phyloP scores from a whole-genome alignment of 805 yeast species.

The Wickerhamiella nectarea region DNA sequence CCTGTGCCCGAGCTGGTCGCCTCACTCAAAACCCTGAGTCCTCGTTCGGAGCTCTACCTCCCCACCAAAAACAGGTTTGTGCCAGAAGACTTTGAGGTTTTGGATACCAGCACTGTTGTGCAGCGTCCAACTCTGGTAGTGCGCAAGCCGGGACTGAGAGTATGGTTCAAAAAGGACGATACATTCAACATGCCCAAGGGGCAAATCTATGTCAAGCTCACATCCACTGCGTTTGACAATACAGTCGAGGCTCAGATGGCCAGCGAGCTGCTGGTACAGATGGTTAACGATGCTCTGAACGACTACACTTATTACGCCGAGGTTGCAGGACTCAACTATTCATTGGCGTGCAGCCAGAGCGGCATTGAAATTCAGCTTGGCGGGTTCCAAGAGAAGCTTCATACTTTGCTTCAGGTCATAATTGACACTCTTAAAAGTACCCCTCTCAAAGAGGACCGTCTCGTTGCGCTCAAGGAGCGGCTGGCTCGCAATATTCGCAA shows the following conservation, averaged over 20 bases:
- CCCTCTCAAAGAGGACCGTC: slow-evolving; percentile 42
- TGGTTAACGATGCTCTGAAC: slow-evolving; percentile 61
- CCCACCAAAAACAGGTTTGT: slow-evolving; percentile 72
- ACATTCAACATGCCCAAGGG: slow-evolving; percentile 83
- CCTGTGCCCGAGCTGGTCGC: slow-evolving; percentile 31
- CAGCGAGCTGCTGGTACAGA: slow-evolving; percentile 50
- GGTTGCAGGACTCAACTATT: slow-evolving; percentile 58
- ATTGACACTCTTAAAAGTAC: slow-evolving; percentile 40
- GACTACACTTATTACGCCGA: slow-evolving; percentile 74
- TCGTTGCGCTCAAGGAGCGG: slow-evolving; percentile 53
- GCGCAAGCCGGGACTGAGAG: slow-evolving; percentile 24
- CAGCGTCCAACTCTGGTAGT: slow-evolving; percentile 48
- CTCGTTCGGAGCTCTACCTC: slow-evolving; percentile 33
- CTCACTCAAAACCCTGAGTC: slow-evolving; percentile 14
- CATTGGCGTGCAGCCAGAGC: slow-evolving; percentile 46
- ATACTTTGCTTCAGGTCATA: slow-evolving; percentile 46
- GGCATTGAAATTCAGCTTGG: slow-evolving; percentile 54
- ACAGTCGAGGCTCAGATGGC: slow-evolving; percentile 32
- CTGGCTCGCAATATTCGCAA: slow-evolving; percentile 49
- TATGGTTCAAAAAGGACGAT: slow-evolving; percentile 86
- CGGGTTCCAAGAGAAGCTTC: slow-evolving; percentile 78
- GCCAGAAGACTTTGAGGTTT: slow-evolving; percentile 62
- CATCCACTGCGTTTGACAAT: slow-evolving; percentile 32
- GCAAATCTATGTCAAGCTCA: slow-evolving; percentile 47
- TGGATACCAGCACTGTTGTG: slow-evolving; percentile 28